phyloP scores from a whole-genome alignment of 2,329 filamentous ascomycete genomes.

The Aspergillus alliaceus region DNA sequence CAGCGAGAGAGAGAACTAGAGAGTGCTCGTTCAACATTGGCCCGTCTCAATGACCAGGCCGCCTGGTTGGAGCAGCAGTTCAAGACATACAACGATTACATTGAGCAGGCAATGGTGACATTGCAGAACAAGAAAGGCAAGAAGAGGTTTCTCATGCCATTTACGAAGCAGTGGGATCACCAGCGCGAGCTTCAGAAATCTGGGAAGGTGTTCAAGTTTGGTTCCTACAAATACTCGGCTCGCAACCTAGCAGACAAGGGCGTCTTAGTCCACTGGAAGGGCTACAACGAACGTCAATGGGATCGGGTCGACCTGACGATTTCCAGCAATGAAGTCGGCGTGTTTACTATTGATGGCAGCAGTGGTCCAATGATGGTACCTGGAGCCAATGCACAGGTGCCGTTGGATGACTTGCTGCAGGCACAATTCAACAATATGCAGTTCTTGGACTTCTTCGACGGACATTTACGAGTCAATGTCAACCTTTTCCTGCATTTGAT shows the following conservation, averaged over 20 bases:
- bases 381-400: slow-evolving; percentile 82
- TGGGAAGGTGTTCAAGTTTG: slow-evolving; percentile 94
- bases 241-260: slow-evolving; percentile 88
- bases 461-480: slow-evolving; percentile 84
- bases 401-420: slow-evolving; percentile 90
- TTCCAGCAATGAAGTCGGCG: slow-evolving; percentile 86
- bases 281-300: slow-evolving; percentile 79
- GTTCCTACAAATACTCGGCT: slow-evolving; percentile 95
- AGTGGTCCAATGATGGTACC: slow-evolving; percentile 94
- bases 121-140: slow-evolving; percentile 96
- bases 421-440: slow-evolving; percentile 97
- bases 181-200: slow-evolving; percentile 91
- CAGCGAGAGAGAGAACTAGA: slow-evolving; percentile 91
- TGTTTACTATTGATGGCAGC: slow-evolving; percentile 89
- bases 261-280: slow-evolving; percentile 87
- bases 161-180: slow-evolving; percentile 98
- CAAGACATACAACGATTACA: slow-evolving; percentile 98
- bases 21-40: slow-evolving; percentile 48
- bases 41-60: slow-evolving; percentile 62
- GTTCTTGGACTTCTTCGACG: slow-evolving; percentile 93
- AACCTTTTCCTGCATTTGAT: slow-evolving; percentile 94
- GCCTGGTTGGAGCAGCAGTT: slow-evolving; percentile 91
- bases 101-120: slow-evolving; percentile 96
- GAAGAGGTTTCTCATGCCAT: slow-evolving; percentile 90
- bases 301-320: slow-evolving; percentile 93